Percentiles rank a stretch among this genome's conserved stretches.
Conservation (phyloP, 1,284 basidiomycete species). For the Heliocybe sulcata region DNA sequence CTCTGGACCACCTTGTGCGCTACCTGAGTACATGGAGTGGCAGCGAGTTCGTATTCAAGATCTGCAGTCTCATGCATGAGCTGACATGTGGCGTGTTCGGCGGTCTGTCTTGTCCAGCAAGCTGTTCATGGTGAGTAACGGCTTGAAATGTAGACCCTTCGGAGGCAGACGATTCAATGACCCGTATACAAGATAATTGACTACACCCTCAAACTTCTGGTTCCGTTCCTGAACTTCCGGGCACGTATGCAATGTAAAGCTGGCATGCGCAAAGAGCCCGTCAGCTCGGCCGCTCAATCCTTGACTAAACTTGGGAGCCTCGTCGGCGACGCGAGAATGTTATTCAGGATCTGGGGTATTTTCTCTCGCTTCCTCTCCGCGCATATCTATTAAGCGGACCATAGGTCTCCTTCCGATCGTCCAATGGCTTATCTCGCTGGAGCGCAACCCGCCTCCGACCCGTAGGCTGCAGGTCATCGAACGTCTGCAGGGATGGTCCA, state of each 20-base stretch:
- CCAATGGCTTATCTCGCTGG: conserved; percentile 70
- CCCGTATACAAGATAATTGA: conserved; percentile 47
- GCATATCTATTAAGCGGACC: neutral
- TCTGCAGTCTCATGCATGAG: conserved; percentile 2
- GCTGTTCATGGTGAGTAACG: conserved; percentile 55
- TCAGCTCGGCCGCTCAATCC: conserved; percentile 44
- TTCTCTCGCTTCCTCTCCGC: neutral
- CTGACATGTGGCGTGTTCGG: neutral
- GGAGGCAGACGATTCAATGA: neutral
- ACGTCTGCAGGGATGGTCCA: conserved; percentile 76
- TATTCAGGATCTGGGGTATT: conserved; percentile 75
- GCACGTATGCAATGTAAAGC: conserved; percentile 59
- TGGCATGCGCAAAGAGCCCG: conserved; percentile 43
- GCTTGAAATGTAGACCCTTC: neutral
- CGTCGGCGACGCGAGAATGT: conserved; percentile 60
- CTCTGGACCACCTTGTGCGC: conserved; percentile 61
- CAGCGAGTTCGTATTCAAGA: conserved; percentile 57
- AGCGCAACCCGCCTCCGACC: conserved; percentile 62
- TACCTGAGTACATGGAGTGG: conserved; percentile 77
- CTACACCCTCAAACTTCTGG: conserved; percentile 60
- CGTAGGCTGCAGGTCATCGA: conserved; percentile 67
- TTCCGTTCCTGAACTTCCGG: conserved; percentile 57
- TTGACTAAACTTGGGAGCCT: conserved; percentile 47
- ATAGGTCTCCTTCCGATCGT: conserved; percentile 69
- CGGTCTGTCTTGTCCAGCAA: conserved; percentile 39